Evolutionary conservation across 257 asterid species (phyloP).

Genomic region (Nicotiana tomentosiformis): DNA sequence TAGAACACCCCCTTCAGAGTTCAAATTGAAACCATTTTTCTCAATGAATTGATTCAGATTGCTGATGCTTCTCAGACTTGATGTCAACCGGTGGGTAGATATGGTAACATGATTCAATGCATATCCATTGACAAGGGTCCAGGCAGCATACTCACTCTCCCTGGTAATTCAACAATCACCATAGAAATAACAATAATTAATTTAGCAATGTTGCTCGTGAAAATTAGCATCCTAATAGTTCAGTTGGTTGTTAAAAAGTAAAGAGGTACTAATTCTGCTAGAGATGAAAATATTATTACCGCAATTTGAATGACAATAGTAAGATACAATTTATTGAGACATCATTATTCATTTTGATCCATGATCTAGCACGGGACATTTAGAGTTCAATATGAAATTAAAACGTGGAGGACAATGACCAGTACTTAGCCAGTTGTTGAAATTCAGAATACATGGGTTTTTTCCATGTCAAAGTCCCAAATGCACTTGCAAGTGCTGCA

Average conservation of each 20-base stretch:
- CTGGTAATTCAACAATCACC: constrained; percentile 33
- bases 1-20: constrained; percentile 86
- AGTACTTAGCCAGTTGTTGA: constrained; percentile 68
- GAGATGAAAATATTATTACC: background rate
- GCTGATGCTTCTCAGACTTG: constrained; percentile 45
- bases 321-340: background rate
- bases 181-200: background rate
- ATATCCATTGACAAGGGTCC: constrained; percentile 96
- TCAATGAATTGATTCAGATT: constrained; percentile 70
- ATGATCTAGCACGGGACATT: background rate
- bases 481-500: constrained; percentile 79
- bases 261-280: background rate
- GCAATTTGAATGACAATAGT: background rate
- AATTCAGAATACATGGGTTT: constrained; percentile 71
- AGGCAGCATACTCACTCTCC: constrained; percentile 98
- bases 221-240: background rate
- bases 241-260: background rate
- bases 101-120: constrained; percentile 77
- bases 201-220: background rate
- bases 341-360: background rate
- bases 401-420: background rate
- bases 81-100: constrained; percentile 74
- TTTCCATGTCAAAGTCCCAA: constrained; percentile 88
- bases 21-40: constrained; percentile 77
- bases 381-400: background rate